phyloP scores from a whole-genome alignment of 2,329 filamentous ascomycete genomes.

The Xylariaceae sp. region DNA sequence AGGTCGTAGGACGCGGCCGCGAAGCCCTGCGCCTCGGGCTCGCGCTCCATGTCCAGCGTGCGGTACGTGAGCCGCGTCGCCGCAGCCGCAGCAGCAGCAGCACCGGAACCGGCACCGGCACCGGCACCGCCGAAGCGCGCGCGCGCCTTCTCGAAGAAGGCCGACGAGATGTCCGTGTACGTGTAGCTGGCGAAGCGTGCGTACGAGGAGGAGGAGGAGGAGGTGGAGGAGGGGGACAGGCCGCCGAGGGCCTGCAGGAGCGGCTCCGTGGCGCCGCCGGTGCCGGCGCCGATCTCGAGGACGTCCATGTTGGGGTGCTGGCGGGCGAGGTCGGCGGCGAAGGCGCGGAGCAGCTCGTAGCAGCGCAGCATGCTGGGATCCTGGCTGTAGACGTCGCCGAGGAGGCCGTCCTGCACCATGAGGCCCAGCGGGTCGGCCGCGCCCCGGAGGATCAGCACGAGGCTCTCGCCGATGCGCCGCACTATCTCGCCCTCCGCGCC shows the following conservation, averaged over 20 bases:
- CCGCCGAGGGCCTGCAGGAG: conserved; percentile 18
- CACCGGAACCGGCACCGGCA: too few relatives aligned
- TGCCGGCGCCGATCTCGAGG: conserved; percentile 13
- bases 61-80: conserved; percentile 11
- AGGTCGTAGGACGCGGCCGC: conserved; percentile 2
- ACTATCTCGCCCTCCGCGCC: conserved; percentile 5
- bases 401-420: conserved; percentile 7
- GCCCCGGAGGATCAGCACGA: conserved; percentile 4
- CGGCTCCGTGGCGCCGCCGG: conserved; percentile 9
- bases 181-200: conserved; percentile 15
- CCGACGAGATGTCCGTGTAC: conserved; percentile 34
- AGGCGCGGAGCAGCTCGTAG: conserved; percentile 6
- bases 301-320: conserved; percentile 7
- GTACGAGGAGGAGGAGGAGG: conserved; percentile 1
- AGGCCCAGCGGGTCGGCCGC: conserved; percentile 6
- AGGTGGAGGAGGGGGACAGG: too few relatives aligned
- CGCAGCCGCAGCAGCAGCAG: too few relatives aligned
- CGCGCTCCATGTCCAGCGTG: conserved; percentile 4
- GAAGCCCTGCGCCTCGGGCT: conserved; percentile 5
- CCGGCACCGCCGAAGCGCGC: too few relatives aligned
- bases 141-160: conserved; percentile 30
- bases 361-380: conserved; percentile 3
- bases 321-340: conserved; percentile 8
- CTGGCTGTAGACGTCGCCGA: conserved; percentile 5
- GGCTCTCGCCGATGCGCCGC: conserved; percentile 5